A percentile compares a stretch with the other conserved stretches of the same genome.
Conservation (phyloP, 176 grass and related monocot genomes). For the Paspalum vaginatum region DNA sequence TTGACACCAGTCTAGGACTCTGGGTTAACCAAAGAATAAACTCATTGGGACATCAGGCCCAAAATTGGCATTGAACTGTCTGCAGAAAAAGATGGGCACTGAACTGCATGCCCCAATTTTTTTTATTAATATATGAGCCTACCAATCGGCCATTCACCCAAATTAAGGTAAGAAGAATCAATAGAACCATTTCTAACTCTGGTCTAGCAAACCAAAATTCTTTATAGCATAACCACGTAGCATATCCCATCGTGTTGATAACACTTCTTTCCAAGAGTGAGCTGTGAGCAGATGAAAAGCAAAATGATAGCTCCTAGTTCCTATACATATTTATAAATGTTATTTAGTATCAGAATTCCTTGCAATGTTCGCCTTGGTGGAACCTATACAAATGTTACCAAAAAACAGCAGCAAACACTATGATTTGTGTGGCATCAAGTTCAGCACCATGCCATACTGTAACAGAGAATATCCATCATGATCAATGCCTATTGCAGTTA, state of each 20-base stretch:
- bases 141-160: background rate
- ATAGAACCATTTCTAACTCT: background rate
- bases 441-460: slow-evolving; percentile 1
- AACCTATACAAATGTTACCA: background rate
- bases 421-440: background rate
- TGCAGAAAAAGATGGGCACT: background rate
- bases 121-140: background rate
- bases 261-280: background rate
- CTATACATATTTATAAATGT: background rate
- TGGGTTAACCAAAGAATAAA: background rate
- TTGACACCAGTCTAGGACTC: background rate
- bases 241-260: background rate
- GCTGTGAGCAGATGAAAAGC: background rate
- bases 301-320: background rate
- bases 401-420: background rate
- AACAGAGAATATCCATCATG: background rate
- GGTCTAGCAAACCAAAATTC: background rate
- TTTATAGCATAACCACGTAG: background rate
- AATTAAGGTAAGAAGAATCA: background rate
- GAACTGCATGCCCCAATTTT: background rate
- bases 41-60: background rate
- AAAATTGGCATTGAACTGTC: background rate
- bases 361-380: background rate
- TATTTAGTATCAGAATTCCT: background rate
- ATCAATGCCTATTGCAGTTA: background rate